Percentiles rank a stretch among this genome's conserved stretches.
phyloP scores from a whole-genome alignment of 2,329 filamentous ascomycete genomes.

The Cladobotryum protrusum region DNA sequence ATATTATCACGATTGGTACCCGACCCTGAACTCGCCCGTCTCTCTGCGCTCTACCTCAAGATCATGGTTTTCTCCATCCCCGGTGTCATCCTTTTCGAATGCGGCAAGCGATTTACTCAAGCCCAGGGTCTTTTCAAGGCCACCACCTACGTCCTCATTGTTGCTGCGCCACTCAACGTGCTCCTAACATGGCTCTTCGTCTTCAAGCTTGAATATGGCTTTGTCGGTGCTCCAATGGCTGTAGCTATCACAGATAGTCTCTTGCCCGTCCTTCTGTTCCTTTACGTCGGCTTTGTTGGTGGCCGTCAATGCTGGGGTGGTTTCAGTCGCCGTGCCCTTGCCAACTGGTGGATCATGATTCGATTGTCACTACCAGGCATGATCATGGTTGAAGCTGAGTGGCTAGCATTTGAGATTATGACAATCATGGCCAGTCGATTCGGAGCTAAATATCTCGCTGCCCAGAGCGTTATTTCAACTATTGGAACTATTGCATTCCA shows the following conservation, averaged over 20 bases:
- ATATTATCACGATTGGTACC: conserved; percentile 49
- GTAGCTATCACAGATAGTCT: conserved; percentile 73
- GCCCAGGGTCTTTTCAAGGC: conserved; percentile 76
- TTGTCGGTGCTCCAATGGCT: conserved; percentile 75
- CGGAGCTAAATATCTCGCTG: conserved; percentile 72
- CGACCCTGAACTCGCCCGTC: conserved; percentile 53
- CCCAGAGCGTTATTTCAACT: conserved; percentile 78
- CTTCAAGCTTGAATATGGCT: conserved; percentile 63
- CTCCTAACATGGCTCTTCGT: conserved; percentile 75
- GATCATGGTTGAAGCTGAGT: conserved; percentile 91
- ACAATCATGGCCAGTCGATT: conserved; percentile 79
- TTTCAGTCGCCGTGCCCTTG: conserved; percentile 61
- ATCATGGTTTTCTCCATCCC: conserved; percentile 68
- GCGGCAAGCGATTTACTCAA: conserved; percentile 74
- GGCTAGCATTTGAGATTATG: conserved; percentile 85
- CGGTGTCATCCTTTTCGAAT: conserved; percentile 70
- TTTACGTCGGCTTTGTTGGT: conserved; percentile 69
- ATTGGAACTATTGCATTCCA: conserved; percentile 79
- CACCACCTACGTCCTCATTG: conserved; percentile 68
- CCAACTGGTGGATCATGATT: conserved; percentile 78
- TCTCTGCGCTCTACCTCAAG: conserved; percentile 68
- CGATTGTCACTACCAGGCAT: conserved; percentile 81
- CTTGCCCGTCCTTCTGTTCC: conserved; percentile 67
- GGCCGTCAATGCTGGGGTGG: conserved; percentile 81
- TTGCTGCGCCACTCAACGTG: conserved; percentile 71